A percentile compares a stretch with the other conserved stretches of the same genome.
Conservation (phyloP, 345 rosid species). For the Boechera retrofracta region DNA sequence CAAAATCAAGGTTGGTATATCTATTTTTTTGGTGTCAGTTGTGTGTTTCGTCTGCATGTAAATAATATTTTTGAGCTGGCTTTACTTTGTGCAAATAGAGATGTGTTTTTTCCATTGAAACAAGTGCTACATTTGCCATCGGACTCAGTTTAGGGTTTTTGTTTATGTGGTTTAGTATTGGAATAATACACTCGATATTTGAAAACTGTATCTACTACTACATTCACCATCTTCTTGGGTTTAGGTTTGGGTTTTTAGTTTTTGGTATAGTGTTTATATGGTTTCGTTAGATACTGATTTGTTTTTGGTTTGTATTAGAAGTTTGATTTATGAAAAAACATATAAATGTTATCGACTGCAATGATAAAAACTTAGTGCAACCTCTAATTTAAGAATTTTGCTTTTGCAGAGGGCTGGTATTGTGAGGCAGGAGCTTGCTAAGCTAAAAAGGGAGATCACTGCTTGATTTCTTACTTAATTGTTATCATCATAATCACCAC, state of each 20-base stretch:
- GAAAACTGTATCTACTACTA: not conserved
- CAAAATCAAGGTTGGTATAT: slow-evolving; percentile 63
- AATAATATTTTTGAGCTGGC: not conserved
- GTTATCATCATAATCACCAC: not conserved
- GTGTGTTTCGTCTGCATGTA: not conserved
- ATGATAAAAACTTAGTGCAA: not conserved
- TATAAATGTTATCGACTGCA: not conserved
- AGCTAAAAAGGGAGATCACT: slow-evolving; percentile 58
- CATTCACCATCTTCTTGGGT: not conserved
- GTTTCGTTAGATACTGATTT: too few relatives aligned
- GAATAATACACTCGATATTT: not conserved
- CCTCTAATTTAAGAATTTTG: slow-evolving; percentile 22
- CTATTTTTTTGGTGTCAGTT: not conserved
- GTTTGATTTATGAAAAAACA: not conserved
- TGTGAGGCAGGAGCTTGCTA: slow-evolving; percentile 70
- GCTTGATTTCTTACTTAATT: slow-evolving; percentile 32
- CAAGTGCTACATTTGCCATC: not conserved
- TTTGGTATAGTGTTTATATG: too few relatives aligned
- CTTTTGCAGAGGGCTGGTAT: slow-evolving; percentile 70
- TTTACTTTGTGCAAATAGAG: not conserved
- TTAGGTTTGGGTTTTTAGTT: not conserved
- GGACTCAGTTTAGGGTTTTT: not conserved
- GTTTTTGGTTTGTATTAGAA: too few relatives aligned
- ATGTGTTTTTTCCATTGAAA: not conserved
- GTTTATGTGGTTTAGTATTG: not conserved